phyloP scores from a whole-genome alignment of 2,329 filamentous ascomycete genomes.

The Xylaria sp. region DNA sequence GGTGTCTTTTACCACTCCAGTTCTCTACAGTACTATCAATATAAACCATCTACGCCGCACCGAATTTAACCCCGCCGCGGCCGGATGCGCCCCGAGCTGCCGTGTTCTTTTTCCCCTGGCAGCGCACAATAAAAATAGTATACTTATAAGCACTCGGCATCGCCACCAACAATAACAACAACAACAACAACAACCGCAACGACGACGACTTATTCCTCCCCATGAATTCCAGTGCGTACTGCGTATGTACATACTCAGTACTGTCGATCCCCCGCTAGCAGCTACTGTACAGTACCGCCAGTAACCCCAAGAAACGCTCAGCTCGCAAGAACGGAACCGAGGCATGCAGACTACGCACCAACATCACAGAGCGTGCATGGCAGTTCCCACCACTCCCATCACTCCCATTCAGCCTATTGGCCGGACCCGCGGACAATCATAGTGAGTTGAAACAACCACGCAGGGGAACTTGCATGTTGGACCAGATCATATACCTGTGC shows the following conservation, averaged over 20 bases:
- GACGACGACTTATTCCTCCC: too few species aligned
- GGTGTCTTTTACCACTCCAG: background rate
- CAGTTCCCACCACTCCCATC: background rate
- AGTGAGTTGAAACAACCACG: conserved; percentile 5
- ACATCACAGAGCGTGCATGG: background rate
- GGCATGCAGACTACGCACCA: background rate
- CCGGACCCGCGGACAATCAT: background rate
- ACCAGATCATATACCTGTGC: background rate
- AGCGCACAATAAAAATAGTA: background rate
- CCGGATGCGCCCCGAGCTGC: background rate
- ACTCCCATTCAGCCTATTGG: conserved; percentile 8
- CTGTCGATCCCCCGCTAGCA: too few species aligned
- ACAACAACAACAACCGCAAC: too few species aligned
- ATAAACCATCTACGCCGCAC: background rate
- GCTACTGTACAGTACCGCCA: too few species aligned
- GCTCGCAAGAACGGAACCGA: conserved; percentile 1
- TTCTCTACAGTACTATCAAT: background rate
- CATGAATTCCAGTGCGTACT: too few species aligned
- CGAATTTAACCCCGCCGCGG: background rate
- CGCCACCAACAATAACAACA: background rate
- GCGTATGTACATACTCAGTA: too few species aligned
- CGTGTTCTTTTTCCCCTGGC: background rate
- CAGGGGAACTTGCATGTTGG: background rate
- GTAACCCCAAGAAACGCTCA: background rate
- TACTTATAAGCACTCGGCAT: background rate